Base-by-base conservation (phyloP, 139 green algal genomes). In the Asterochloris erici region DNA sequence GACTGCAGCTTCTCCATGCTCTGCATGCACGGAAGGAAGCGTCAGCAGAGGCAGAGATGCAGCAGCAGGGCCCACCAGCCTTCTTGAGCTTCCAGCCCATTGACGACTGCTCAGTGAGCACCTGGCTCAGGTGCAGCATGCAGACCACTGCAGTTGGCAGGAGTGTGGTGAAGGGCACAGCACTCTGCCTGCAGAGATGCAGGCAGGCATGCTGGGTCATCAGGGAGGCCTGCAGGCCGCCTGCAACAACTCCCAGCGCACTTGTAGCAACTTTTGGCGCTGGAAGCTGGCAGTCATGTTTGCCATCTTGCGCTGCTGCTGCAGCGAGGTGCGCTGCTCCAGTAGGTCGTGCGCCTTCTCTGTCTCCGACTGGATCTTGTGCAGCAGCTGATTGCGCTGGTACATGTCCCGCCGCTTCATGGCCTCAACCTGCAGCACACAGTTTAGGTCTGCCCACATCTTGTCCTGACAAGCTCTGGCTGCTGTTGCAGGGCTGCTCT, bases 221-320 rank as follows among this genome's bases (percentile, higher is more conserved):
- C 28, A 0, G 6, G 38, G 4, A 54, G 38, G 38, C 38, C 38
- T 54, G 38, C 38, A 54, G 38, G 38, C 38, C 38, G 38, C 38
- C 38, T 54, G 38, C 38, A 54, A 54, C 38, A 54, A 54, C 38
- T 6, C 38, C 2, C 38, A 54, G 38, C 38, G 38, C 38, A 54
- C 38, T 54, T 54, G 38, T 16, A 83, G 68, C 38, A 95, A 87
- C 74, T 86, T 82, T 82, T 96, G 91, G 54, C 93, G 87, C 85
- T 95, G 85, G 77, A 97, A 86, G 78, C 77, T 87, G 17, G 91
- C 89, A 16, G 86, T 69, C 92, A 96, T 95, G 88, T 97, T 97
- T 77, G 93, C 91, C 62, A 89, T 82, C 83, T 94, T 93, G 81
- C 93, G 91, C 87, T 93, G 87, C 74, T 90, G 79, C 84, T 93